Conservation (phyloP, 2,329 filamentous ascomycete species). For the Fusarium sambucinum region DNA sequence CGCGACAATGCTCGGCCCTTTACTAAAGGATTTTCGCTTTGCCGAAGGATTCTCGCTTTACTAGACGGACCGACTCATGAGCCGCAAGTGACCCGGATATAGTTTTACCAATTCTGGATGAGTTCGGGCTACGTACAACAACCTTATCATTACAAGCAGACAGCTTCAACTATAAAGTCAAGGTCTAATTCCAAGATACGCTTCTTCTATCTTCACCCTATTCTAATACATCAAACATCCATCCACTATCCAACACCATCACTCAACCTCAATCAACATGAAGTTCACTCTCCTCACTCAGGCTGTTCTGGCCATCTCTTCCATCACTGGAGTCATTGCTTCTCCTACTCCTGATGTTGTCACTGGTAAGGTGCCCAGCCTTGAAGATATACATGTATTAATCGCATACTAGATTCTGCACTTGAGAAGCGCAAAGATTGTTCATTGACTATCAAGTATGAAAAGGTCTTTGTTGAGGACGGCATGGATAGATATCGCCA, state of each 20-base stretch:
- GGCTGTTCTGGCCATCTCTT: neutral
- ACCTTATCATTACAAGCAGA: accelerated
- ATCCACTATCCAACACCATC: neutral
- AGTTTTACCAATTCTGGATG: neutral
- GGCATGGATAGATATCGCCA: conserved; percentile 4
- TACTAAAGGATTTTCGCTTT: neutral
- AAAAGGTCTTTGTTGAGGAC: neutral
- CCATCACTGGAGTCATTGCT: neutral
- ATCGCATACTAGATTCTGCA: neutral
- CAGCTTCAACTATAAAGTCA: neutral
- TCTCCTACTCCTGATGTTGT: neutral
- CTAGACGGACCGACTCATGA: neutral
- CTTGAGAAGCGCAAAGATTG: neutral
- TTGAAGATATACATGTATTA: neutral
- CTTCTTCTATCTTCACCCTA: neutral
- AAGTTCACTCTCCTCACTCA: conserved; percentile 1
- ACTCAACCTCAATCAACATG: neutral
- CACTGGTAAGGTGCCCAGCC: neutral
- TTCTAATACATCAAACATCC: neutral
- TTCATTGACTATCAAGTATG: conserved; percentile 6
- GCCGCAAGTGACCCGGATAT: neutral
- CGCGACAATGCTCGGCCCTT: neutral
- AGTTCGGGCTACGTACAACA: neutral
- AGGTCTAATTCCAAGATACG: neutral
- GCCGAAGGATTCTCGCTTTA: neutral